Base-by-base conservation (phyloP, 768 basidiomycete species). In the Tulasnella sp. region DNA sequence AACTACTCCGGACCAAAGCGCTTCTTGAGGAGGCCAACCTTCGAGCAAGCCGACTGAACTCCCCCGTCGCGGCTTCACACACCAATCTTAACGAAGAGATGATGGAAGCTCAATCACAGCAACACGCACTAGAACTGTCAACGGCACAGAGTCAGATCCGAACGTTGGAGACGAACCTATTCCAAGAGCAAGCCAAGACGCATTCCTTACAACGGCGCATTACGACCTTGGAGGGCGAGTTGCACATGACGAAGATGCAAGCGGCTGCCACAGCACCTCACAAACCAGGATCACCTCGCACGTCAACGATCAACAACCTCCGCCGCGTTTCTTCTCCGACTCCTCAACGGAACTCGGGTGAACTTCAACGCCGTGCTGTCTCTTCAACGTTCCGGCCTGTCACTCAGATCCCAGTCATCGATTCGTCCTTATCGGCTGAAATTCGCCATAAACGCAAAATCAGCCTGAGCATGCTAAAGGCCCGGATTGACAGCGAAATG, bases 401-500 rank as follows among this genome's bases (percentile, higher is more conserved):
- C 79, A 78, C 79, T 85, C 81, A 87, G 22, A 76, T 74, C 52
- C 84, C 90, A 1, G 86, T 89, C 3, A 88, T 92, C 75, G 92
- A 93, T 77, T 87, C 89, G 37, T 87, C 86, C 71, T 85, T 95
- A 69, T 88, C 91, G 8, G 87, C 91, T 0, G 91, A 93, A 82
- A 90, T 91, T 42, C 85, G 88, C 37, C 93, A 94, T 83, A 94
- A 94, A 81, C 91, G 93, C 75, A 88, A 89, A 79, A 89, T 93
- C 79, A 93, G 92, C 83, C 83, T 96, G 79, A 89, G 91, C 82
- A 96, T 96, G 92, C 88, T 96, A 71, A 94, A 94, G 81, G 93
- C 93, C 29, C 89, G 94, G 64, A 96, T 96, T 79, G 92, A 94
- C 77, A 91, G 92, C 81, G 94, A 96, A 82, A 84, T 86, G 25